Conservation (phyloP, 176 grass and related monocot species). For the Oryza rufipogon region DNA sequence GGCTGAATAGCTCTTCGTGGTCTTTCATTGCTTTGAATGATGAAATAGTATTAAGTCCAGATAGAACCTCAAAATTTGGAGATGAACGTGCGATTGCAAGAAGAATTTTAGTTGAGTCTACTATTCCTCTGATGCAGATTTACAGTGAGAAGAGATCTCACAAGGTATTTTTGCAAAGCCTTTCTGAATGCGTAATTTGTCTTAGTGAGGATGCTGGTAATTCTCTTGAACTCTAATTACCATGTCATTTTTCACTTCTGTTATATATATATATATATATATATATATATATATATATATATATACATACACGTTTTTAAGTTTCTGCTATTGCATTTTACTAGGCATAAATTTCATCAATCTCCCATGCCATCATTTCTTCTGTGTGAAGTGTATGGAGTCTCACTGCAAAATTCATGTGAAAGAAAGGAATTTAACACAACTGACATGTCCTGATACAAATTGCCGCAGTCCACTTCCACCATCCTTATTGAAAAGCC, state of each 20-base stretch:
- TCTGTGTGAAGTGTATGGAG: constrained; percentile 76
- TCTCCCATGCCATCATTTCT: constrained; percentile 67
- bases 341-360: constrained; percentile 63
- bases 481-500: constrained; percentile 43
- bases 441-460: constrained; percentile 55
- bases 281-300: too few relatives aligned
- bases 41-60: constrained; percentile 39
- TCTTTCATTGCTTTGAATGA: constrained; percentile 50
- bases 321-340: background rate
- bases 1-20: constrained; percentile 55
- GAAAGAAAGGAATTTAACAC: constrained; percentile 63
- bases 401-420: constrained; percentile 71
- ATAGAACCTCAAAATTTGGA: constrained; percentile 24
- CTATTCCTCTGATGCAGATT: constrained; percentile 57
- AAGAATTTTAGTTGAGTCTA: constrained; percentile 37
- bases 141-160: constrained; percentile 55
- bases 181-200: constrained; percentile 63
- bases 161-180: constrained; percentile 61
- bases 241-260: background rate
- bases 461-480: constrained; percentile 54
- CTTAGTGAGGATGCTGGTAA: constrained; percentile 62
- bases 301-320: background rate
- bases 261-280: too few relatives aligned
- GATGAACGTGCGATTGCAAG: constrained; percentile 54
- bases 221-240: constrained; percentile 10